These are phyloP conservation scores for Rhodosporidiobolus odoratus DNA, from an alignment of 768 basidiomycete genomes.

Conservation along the genomic window DNA sequence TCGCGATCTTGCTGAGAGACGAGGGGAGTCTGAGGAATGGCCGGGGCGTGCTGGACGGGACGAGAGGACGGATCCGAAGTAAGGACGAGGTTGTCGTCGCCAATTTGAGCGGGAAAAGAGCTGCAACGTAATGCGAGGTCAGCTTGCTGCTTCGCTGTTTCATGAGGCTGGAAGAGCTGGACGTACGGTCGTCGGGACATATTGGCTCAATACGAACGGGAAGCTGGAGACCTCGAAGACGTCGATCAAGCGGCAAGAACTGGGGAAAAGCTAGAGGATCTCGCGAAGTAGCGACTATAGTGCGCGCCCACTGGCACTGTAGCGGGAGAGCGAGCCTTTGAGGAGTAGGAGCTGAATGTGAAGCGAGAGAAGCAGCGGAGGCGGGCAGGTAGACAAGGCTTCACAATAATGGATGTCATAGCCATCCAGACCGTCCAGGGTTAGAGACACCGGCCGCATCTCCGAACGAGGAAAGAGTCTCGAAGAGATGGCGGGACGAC, in stretches of 20 bases:
- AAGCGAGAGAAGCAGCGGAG: no score
- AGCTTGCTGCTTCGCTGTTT: background rate
- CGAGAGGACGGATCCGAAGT: background rate
- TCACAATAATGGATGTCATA: no score
- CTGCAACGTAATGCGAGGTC: background rate
- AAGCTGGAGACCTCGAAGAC: no score
- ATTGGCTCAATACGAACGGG: background rate
- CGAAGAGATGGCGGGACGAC: no score
- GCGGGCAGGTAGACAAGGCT: no score
- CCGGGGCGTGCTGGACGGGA: background rate
- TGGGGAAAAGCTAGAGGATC: background rate
- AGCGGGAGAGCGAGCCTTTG: no score
- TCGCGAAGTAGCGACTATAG: background rate
- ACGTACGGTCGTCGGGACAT: background rate
- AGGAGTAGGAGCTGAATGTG: no score
- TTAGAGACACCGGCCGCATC: no score
- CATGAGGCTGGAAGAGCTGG: background rate
- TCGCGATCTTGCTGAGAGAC: constrained; percentile 3
- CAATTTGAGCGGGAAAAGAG: constrained; percentile 6
- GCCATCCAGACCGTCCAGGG: no score
- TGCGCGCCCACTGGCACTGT: no score
- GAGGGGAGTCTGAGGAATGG: background rate
- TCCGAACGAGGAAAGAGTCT: no score
- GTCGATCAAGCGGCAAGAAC: background rate
- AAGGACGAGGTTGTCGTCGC: constrained; percentile 14